Conservation (phyloP, 805 yeast genomes). For the Ogataea henricii region DNA sequence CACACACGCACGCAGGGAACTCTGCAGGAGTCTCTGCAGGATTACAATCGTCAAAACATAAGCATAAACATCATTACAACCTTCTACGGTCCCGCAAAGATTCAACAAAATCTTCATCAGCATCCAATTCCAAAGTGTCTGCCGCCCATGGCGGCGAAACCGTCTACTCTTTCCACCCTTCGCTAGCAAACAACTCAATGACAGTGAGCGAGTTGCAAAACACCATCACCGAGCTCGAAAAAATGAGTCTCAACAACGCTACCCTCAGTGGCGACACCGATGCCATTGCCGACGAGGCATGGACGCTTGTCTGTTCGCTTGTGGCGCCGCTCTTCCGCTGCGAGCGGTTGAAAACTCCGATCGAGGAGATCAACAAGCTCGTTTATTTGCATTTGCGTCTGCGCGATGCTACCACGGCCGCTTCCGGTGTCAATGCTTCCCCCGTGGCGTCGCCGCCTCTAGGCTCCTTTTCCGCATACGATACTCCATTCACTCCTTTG, state of each 20-base stretch:
- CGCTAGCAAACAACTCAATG: constrained; percentile 26
- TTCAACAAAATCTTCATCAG: constrained; percentile 37
- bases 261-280: constrained; percentile 39
- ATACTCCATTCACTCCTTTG: constrained; percentile 23
- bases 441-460: constrained; percentile 14
- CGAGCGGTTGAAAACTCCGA: constrained; percentile 50
- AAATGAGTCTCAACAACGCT: constrained; percentile 29
- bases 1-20: constrained; percentile 11
- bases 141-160: constrained; percentile 36
- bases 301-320: constrained; percentile 46
- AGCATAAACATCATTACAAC: constrained; percentile 34
- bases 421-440: constrained; percentile 10
- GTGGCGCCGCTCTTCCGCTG: constrained; percentile 51
- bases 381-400: constrained; percentile 39
- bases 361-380: constrained; percentile 57
- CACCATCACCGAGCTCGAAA: constrained; percentile 34
- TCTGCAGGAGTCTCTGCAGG: constrained; percentile 1
- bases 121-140: constrained; percentile 39
- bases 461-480: constrained; percentile 2
- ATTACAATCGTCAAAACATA: constrained; percentile 20
- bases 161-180: constrained; percentile 40
- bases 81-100: constrained; percentile 35
- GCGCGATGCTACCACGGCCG: constrained; percentile 2
- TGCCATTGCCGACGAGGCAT: constrained; percentile 48
- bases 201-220: constrained; percentile 34